Base-by-base conservation (phyloP, 169 alveolate genomes). In the Cystoisospora suis region DNA sequence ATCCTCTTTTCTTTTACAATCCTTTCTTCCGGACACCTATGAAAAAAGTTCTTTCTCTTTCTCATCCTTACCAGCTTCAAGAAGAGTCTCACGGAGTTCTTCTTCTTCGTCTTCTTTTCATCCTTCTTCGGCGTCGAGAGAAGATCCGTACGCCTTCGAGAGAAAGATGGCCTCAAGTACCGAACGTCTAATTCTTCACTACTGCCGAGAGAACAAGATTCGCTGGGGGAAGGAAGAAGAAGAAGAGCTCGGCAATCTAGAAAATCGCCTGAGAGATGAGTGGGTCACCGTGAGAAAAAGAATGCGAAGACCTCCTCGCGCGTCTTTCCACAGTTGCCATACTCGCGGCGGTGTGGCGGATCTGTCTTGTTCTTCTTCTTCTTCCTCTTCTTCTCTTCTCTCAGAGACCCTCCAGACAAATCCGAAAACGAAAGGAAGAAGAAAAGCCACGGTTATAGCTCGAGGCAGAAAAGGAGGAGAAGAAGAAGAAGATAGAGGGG, bases 381-480 rank as follows among this genome's bases (percentile, higher is more conserved):
- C 75, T 36, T 36, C 34, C 75, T 17, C 29, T 4, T 15, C 40
- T 9, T 59, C 29, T 3, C 75, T 15, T 15, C 34, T 59, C n/a
- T 59, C 75, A 36, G 53, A 93, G 96, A 86, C 96, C 96, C 80
- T 96, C 97, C 87, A 94, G 88, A 44, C 77, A 65, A 23, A 44
- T 44, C 77, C 77, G 77, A 65, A 65, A 44, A 36, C 45, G 77
- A 2, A 65, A 44, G 5, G 77, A n/a, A n/a, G 77, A n/a, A n/a
- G n/a, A n/a, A n/a, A 5, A 93, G 90, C 47, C 95, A 90, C 53
- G 92, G 91, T 75, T 93, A 93, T 75, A 72, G 42, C 83, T 40
- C 20, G 3, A 29, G 42, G 58, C 42, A 29, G 45, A 36, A 34
- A 70, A 36, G 23, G 46, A n/a, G 46, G 45, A 12, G 4, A 47